Base-by-base conservation (phyloP, 306 rosid species). In the Trifolium fragiferum region DNA sequence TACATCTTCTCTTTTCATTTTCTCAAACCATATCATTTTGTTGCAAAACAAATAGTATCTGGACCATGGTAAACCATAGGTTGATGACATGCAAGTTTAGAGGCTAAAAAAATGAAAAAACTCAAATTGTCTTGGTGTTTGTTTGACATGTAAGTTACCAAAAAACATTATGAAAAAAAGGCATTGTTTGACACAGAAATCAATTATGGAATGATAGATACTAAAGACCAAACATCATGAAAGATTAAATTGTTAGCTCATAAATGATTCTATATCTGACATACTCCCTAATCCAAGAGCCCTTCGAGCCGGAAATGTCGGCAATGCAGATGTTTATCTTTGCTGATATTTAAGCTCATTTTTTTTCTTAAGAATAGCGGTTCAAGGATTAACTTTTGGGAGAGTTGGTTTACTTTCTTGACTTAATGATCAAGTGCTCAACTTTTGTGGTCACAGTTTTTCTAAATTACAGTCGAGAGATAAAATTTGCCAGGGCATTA, bases 41-140 rank as follows among this genome's bases (percentile, higher is more conserved):
- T 12, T 44, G 5, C 50, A 1, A 44, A 44, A 11, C 13, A 44
- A 44, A 12, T 11, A 44, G 50, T 12, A 6, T 49, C 19, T 20
- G 2, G 30, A 20, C 30, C 32, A 54, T 55, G 14, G 32, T 21
- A 55, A 55, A 55, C 40, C 16, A 25, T 58, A 27, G 37, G 59
- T 53, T 27, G 38, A 25, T 59, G 65, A 21, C 65, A 27, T 59
- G 65, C 2, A 30, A 59, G 40, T 27, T 27, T 59, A 59, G 18
- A 27, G 40, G 40, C 65, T 27, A 59, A 23, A 14, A 30, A 27
- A 59, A 59, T 12, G 38, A 12, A 59, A 27, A 58, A 59, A 14
- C 40, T 59, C 37, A 27, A 27, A 59, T 27, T 59, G 38, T 59
- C 65, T 13, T 59, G 16, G 40, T 59, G 65, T 13, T 59, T 59